Percentiles rank a stretch among this genome's conserved stretches.
phyloP scores from a whole-genome alignment of 179 eudicot genomes.

The Carnegiea gigantea region DNA sequence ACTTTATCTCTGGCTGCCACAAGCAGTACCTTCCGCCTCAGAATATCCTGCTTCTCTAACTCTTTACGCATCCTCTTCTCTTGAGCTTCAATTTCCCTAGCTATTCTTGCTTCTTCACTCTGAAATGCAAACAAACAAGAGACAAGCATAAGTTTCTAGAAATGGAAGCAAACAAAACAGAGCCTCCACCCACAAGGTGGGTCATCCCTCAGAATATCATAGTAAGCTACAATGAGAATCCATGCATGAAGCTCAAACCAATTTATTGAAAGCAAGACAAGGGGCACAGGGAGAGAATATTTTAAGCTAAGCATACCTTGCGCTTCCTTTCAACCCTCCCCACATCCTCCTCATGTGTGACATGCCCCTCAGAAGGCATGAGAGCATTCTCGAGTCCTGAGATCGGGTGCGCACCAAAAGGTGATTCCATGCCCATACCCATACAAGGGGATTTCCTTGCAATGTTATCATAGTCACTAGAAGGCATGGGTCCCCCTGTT shows the following conservation, averaged over 20 bases:
- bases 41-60: conserved; percentile 82
- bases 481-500: conserved; percentile 50
- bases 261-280: too few species aligned
- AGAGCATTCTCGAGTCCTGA: conserved; percentile 45
- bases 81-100: conserved; percentile 78
- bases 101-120: conserved; percentile 83
- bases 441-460: conserved; percentile 38
- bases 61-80: conserved; percentile 86
- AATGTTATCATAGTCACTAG: conserved; percentile 48
- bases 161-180: not conserved
- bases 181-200: too few species aligned
- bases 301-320: conserved; percentile 46
- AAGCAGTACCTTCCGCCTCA: conserved; percentile 68
- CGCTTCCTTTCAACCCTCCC: conserved; percentile 67
- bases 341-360: conserved; percentile 60
- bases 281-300: too few species aligned
- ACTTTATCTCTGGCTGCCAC: not conserved
- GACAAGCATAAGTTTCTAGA: conserved; percentile 9
- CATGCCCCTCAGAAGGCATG: conserved; percentile 48
- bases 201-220: too few species aligned
- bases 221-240: too few species aligned
- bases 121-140: conserved; percentile 23
- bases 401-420: conserved; percentile 49
- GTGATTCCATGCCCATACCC: conserved; percentile 47
- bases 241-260: too few species aligned